These are phyloP conservation scores for Plenodomus tracheiphilus DNA, from an alignment of 2,329 filamentous ascomycete genomes.

Conservation along the genomic window DNA sequence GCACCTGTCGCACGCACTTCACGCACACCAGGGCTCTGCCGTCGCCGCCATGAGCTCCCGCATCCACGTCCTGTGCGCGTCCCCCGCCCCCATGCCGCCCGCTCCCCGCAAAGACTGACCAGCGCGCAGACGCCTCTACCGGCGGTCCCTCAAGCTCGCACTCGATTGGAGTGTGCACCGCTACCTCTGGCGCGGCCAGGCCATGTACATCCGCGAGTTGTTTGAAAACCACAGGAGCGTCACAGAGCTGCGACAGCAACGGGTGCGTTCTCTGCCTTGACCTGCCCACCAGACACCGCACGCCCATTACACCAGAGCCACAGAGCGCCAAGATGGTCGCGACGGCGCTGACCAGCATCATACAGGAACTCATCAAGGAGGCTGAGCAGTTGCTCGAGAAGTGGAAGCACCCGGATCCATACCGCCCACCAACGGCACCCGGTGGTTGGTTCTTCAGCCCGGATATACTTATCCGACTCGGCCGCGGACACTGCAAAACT, in stretches of 20 bases:
- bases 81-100: slow-evolving; percentile 9
- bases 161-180: slow-evolving; percentile 95
- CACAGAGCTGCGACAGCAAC: slow-evolving; percentile 80
- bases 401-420: slow-evolving; percentile 98
- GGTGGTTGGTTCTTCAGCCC: slow-evolving; percentile 66
- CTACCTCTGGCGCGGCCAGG: slow-evolving; percentile 92
- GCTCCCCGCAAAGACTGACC: slow-evolving; percentile 32
- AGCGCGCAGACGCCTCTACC: slow-evolving; percentile 70
- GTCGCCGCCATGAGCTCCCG: slow-evolving; percentile 46
- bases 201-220: slow-evolving; percentile 89
- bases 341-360: slow-evolving; percentile 26
- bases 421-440: slow-evolving; percentile 83
- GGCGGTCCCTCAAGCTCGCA: slow-evolving; percentile 87
- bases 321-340: too few relatives aligned
- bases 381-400: slow-evolving; percentile 85
- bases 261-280: slow-evolving; percentile 58
- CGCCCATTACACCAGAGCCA: neutral
- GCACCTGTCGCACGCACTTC: slow-evolving; percentile 11
- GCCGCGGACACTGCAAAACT: slow-evolving; percentile 25
- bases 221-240: slow-evolving; percentile 93
- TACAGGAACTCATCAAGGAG: slow-evolving; percentile 78
- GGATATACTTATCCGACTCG: slow-evolving; percentile 26
- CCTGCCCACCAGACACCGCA: neutral
- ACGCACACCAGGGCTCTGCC: slow-evolving; percentile 15
- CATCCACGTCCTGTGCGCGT: slow-evolving; percentile 41